phyloP scores from a whole-genome alignment of 2,329 filamentous ascomycete species.

The Nemania sp. region DNA sequence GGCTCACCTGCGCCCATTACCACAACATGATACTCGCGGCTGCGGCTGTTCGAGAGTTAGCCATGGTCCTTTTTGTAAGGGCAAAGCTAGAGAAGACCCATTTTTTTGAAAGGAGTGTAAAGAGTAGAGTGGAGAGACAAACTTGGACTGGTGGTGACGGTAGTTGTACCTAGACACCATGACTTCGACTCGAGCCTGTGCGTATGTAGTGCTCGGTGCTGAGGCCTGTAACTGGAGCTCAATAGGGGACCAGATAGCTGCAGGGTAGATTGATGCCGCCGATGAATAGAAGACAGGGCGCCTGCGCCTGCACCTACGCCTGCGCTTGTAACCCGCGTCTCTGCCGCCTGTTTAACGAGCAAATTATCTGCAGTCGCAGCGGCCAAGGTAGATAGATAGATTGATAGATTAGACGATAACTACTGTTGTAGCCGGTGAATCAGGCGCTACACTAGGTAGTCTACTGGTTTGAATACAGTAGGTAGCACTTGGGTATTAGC shows the following conservation, averaged over 20 bases:
- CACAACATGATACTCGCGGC: conserved; percentile 85
- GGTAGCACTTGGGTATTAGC: conserved; percentile 23
- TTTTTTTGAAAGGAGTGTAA: too few species aligned
- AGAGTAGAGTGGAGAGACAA: conserved; percentile 42
- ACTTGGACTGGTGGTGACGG: conserved; percentile 50
- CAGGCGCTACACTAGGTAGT: conserved; percentile 12
- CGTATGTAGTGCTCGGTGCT: conserved; percentile 35
- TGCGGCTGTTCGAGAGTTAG: conserved; percentile 53
- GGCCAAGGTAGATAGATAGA: conserved; percentile 8
- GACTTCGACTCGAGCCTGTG: conserved; percentile 38
- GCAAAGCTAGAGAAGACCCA: too few species aligned
- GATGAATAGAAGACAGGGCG: conserved; percentile 24
- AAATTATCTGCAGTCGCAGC: neutral
- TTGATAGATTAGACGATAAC: too few species aligned
- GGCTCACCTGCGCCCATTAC: conserved; percentile 81
- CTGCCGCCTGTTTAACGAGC: conserved; percentile 8
- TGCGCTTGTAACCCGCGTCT: conserved; percentile 25
- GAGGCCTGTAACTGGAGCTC: conserved; percentile 30
- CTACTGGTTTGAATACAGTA: neutral
- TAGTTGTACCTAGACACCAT: conserved; percentile 49
- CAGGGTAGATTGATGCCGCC: conserved; percentile 20
- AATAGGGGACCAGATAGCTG: conserved; percentile 32
- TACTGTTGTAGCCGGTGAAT: conserved; percentile 7
- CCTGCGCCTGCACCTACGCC: conserved; percentile 32
- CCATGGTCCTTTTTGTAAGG: conserved; percentile 31